A percentile compares a stretch with the other conserved stretches of the same genome.
Evolutionary conservation across 257 asterid species (phyloP).

Genomic region (Leptodermis oblonga): DNA sequence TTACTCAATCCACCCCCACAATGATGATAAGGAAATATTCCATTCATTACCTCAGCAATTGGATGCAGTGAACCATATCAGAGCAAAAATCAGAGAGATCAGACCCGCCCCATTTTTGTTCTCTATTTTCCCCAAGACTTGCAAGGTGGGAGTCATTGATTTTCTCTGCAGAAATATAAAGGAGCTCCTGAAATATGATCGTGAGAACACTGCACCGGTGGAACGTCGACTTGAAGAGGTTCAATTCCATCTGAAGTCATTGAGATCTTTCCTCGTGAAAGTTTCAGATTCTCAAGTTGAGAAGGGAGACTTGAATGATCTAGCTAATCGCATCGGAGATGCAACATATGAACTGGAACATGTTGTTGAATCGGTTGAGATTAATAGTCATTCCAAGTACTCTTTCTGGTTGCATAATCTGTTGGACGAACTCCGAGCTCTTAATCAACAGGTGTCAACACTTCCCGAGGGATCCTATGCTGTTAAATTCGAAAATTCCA

Average conservation of each 20-base stretch:
- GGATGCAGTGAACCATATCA: background rate
- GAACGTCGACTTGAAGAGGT: background rate
- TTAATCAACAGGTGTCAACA: background rate
- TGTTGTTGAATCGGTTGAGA: background rate
- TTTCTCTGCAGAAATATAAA: background rate
- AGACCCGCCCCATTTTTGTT: background rate
- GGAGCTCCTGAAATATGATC: conserved; percentile 5
- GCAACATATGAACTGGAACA: background rate
- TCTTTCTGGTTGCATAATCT: background rate
- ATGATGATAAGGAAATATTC: background rate
- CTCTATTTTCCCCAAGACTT: background rate
- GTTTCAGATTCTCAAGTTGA: background rate
- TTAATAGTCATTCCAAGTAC: background rate
- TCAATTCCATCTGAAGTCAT: background rate
- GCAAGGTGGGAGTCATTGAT: background rate
- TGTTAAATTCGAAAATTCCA: background rate
- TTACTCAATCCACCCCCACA: background rate
- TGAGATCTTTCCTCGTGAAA: background rate
- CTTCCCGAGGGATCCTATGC: background rate
- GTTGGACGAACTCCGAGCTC: background rate
- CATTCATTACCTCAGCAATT: background rate
- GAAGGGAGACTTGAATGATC: background rate
- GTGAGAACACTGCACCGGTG: background rate
- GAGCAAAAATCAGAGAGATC: background rate
- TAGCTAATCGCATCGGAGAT: background rate